phyloP scores from a whole-genome alignment of 2,329 filamentous ascomycete species.

The Pseudonectria foliicola region DNA sequence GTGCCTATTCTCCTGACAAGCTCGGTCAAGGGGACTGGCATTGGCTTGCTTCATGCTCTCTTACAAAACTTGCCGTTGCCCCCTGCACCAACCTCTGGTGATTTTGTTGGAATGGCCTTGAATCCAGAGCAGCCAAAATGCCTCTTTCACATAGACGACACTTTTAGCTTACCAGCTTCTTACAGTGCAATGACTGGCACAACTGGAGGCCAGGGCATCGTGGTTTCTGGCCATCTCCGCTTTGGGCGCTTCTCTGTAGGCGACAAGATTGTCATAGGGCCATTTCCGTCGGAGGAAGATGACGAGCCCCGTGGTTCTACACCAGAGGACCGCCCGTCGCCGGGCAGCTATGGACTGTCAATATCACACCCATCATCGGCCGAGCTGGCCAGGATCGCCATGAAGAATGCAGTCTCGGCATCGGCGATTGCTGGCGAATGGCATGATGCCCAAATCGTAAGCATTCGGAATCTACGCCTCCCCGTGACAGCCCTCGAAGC shows the following conservation, averaged over 20 bases:
- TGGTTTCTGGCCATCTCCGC: slow-evolving; percentile 79
- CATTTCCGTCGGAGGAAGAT: slow-evolving; percentile 57
- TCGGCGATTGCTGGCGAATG: slow-evolving; percentile 59
- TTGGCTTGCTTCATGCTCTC: slow-evolving; percentile 75
- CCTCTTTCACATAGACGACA: slow-evolving; percentile 86
- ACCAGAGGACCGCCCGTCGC: slow-evolving; percentile 41
- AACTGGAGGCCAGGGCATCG: slow-evolving; percentile 43
- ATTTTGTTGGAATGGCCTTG: slow-evolving; percentile 46
- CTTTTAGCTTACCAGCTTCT: slow-evolving; percentile 67
- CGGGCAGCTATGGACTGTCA: slow-evolving; percentile 42
- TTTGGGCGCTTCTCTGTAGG: slow-evolving; percentile 72
- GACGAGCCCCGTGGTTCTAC: slow-evolving; percentile 34
- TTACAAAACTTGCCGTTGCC: slow-evolving; percentile 69
- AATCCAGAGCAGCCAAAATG: slow-evolving; percentile 54
- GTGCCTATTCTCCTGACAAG: slow-evolving; percentile 88
- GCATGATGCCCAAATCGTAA: slow-evolving; percentile 74
- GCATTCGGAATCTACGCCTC: slow-evolving; percentile 79
- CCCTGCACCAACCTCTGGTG: slow-evolving; percentile 42
- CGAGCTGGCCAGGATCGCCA: slow-evolving; percentile 45
- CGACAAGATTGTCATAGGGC: slow-evolving; percentile 71
- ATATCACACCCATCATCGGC: slow-evolving; percentile 46
- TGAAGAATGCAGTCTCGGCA: slow-evolving; percentile 45
- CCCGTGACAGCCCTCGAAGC: slow-evolving; percentile 69
- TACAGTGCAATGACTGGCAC: slow-evolving; percentile 29
- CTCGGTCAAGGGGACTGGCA: slow-evolving; percentile 74